Evolutionary conservation across 208 protist species (phyloP).

Genomic region (Leishmania gerbilli): DNA sequence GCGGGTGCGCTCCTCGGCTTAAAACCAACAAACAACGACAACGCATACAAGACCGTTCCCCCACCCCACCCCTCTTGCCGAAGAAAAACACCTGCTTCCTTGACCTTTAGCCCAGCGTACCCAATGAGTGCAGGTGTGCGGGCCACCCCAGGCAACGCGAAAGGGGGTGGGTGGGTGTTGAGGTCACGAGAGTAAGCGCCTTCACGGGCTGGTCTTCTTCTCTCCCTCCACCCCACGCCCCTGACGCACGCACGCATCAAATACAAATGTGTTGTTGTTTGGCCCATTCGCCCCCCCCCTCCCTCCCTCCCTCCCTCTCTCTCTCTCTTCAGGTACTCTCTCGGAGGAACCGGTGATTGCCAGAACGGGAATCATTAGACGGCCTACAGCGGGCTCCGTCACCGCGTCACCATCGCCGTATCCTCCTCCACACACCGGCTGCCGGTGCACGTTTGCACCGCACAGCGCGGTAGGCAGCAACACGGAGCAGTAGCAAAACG

Average conservation of each 20-base stretch:
- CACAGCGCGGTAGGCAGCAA: neutral
- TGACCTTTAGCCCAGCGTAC: neutral
- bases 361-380: neutral
- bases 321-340: neutral
- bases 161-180: neutral
- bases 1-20: neutral
- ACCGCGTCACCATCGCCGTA: neutral
- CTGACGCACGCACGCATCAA: neutral
- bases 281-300: neutral
- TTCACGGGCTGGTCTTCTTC: neutral
- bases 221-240: neutral
- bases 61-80: too few relatives aligned
- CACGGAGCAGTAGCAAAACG: neutral
- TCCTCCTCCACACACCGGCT: neutral
- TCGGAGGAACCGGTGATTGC: neutral
- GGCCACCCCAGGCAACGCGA: neutral
- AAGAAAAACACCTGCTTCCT: neutral
- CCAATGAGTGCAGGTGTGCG: neutral
- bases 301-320: neutral
- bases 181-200: neutral
- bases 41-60: neutral
- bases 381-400: neutral
- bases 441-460: neutral
- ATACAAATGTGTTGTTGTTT: neutral
- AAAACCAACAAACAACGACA: neutral